phyloP scores from a whole-genome alignment of 1,284 basidiomycete genomes.

The Leccinum fuscescens region DNA sequence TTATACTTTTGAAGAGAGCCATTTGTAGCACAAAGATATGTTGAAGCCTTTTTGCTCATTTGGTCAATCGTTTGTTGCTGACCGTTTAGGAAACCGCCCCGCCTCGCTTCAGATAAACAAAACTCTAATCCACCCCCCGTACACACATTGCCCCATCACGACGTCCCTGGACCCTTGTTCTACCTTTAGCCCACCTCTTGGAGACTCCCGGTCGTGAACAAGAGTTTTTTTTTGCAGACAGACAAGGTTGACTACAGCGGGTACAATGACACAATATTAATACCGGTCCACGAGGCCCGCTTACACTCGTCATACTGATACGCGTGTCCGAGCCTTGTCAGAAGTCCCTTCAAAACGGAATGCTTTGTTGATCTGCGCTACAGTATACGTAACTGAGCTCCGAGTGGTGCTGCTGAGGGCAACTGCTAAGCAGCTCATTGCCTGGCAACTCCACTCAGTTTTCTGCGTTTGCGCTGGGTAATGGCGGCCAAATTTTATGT shows the following conservation, averaged over 20 bases:
- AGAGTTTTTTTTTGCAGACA: constrained; percentile 6
- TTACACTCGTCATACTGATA: constrained; percentile 12
- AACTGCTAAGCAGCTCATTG: not conserved
- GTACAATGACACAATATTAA: constrained; percentile 21
- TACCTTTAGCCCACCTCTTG: constrained; percentile 20
- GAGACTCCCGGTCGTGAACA: not conserved
- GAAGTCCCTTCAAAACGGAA: constrained; percentile 22
- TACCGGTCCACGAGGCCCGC: constrained; percentile 22
- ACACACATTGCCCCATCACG: constrained; percentile 26
- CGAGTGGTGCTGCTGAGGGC: constrained; percentile 6
- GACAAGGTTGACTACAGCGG: constrained; percentile 22
- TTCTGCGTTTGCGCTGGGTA: not conserved
- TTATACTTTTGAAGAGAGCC: constrained; percentile 27
- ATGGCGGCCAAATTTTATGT: constrained; percentile 8
- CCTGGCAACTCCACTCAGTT: not conserved
- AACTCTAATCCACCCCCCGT: constrained; percentile 24
- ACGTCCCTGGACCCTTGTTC: constrained; percentile 31
- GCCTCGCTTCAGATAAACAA: constrained; percentile 17
- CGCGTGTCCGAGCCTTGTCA: constrained; percentile 28
- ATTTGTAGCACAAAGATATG: constrained; percentile 37
- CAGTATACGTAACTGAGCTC: constrained; percentile 7
- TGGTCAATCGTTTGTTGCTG: constrained; percentile 35
- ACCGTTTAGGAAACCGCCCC: constrained; percentile 32
- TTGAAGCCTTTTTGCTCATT: constrained; percentile 32
- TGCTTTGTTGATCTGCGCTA: constrained; percentile 19